Evolutionary conservation across 345 rosid species (phyloP).

Genomic region (Euphorbia lathyris): DNA sequence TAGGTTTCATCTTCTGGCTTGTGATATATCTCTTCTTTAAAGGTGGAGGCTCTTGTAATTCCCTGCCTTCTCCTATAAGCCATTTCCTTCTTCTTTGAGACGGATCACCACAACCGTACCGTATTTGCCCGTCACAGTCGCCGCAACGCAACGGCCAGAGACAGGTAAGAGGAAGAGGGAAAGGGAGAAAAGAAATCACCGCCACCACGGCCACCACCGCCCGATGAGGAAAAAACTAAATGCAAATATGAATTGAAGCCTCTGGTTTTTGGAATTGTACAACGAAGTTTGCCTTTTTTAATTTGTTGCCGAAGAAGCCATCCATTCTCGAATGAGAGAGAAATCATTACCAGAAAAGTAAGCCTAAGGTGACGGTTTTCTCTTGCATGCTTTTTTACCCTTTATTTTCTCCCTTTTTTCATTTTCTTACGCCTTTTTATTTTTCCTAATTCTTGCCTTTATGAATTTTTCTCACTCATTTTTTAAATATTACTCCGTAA

Average conservation of each 20-base stretch:
- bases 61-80: slow-evolving; percentile 97
- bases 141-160: background rate
- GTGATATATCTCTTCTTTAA: slow-evolving; percentile 63
- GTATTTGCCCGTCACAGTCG: background rate
- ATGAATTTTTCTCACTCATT: background rate
- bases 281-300: slow-evolving; percentile 13
- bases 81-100: slow-evolving; percentile 32
- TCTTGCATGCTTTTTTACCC: slow-evolving; percentile 4
- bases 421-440: background rate
- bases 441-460: background rate
- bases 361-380: slow-evolving; percentile 13
- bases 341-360: slow-evolving; percentile 2
- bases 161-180: slow-evolving; percentile 4
- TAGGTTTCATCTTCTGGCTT: slow-evolving; percentile 29
- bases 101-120: background rate
- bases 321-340: background rate
- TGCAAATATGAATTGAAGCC: background rate
- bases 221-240: background rate
- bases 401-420: background rate
- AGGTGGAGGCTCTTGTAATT: slow-evolving; percentile 62
- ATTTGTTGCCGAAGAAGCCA: background rate
- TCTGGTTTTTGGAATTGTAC: slow-evolving; percentile 13
- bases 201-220: background rate
- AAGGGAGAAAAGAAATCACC: background rate
- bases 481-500: too few relatives aligned